Conservation (phyloP, 345 rosid species). For the Dovyalis caffra region DNA sequence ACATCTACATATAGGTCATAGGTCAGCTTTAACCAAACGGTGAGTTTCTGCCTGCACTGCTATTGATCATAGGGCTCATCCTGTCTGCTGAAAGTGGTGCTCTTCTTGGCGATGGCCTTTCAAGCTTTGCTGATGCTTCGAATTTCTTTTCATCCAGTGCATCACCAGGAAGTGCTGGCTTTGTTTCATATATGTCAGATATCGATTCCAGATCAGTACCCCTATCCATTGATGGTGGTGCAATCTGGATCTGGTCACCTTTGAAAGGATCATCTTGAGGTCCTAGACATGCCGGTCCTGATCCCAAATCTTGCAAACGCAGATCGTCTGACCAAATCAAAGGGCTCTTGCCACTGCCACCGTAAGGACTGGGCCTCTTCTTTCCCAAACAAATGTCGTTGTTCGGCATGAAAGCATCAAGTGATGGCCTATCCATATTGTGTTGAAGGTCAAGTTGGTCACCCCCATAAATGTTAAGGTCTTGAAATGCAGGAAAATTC, state of each 20-base stretch:
- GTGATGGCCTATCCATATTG: conserved; percentile 58
- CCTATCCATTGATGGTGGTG: conserved; percentile 48
- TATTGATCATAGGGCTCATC: conserved; percentile 53
- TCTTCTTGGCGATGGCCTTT: conserved; percentile 73
- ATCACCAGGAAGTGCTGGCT: conserved; percentile 60
- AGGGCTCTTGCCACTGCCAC: conserved; percentile 64
- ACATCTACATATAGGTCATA: conserved; percentile 1
- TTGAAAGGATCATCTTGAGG: conserved; percentile 43
- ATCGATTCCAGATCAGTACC: conserved; percentile 51
- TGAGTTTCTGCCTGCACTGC: conserved; percentile 53
- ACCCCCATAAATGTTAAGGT: conserved; percentile 81
- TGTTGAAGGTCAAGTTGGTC: conserved; percentile 55
- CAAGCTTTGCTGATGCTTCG: conserved; percentile 45
- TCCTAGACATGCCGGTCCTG: conserved; percentile 33
- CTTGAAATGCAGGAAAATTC: conserved; percentile 83
- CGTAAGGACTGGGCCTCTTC: conserved; percentile 60
- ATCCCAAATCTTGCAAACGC: conserved; percentile 50
- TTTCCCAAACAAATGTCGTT: conserved; percentile 58
- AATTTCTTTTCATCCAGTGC: conserved; percentile 44
- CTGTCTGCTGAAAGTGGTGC: conserved; percentile 45
- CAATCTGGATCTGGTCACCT: conserved; percentile 38
- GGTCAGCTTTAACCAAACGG: conserved; percentile 46
- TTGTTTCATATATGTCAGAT: conserved; percentile 69
- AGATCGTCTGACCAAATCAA: conserved; percentile 84
- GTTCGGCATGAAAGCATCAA: conserved; percentile 46